phyloP scores from a whole-genome alignment of 371 early-diverging fungal genomes.

The Mucor indicus region DNA sequence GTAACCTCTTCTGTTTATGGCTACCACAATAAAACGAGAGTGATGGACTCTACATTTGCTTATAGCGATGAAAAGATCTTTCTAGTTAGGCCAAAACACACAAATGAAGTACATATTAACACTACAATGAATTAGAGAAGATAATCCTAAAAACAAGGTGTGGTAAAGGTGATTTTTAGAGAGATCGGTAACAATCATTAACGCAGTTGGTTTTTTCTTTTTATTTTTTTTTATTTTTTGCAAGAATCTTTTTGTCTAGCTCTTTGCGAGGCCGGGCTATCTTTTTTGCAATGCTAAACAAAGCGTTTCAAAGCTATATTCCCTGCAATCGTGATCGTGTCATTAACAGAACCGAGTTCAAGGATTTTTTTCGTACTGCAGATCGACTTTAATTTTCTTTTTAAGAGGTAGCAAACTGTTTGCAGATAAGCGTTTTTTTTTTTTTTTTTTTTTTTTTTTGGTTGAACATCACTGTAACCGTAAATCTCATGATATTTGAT shows the following conservation, averaged over 20 bases:
- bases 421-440: conserved; percentile 3
- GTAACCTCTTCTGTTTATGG: too few species aligned
- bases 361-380: conserved; percentile 3
- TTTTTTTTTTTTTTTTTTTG: conserved; percentile 8
- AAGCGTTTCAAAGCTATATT: conserved; percentile 4
- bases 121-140: conserved; percentile 4
- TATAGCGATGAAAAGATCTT: too few species aligned
- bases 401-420: conserved; percentile 6
- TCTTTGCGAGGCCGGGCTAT: conserved; percentile 5
- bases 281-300: conserved; percentile 7
- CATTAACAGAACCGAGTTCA: conserved; percentile 6
- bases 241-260: conserved; percentile 1
- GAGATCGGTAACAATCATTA: conserved; percentile 4
- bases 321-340: conserved; percentile 3
- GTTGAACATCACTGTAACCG: conserved; percentile 5
- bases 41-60: too few species aligned
- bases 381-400: conserved; percentile 5
- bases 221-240: conserved; percentile 5
- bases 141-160: not conserved
- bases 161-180: conserved; percentile 3
- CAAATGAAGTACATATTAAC: too few species aligned
- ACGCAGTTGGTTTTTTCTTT: too few species aligned
- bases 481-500: conserved; percentile 11
- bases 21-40: too few species aligned
- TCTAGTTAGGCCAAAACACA: too few species aligned